These are phyloP conservation scores for Raffaelea ambrosiae DNA, from an alignment of 2,329 filamentous ascomycete genomes.

Conservation along the genomic window DNA sequence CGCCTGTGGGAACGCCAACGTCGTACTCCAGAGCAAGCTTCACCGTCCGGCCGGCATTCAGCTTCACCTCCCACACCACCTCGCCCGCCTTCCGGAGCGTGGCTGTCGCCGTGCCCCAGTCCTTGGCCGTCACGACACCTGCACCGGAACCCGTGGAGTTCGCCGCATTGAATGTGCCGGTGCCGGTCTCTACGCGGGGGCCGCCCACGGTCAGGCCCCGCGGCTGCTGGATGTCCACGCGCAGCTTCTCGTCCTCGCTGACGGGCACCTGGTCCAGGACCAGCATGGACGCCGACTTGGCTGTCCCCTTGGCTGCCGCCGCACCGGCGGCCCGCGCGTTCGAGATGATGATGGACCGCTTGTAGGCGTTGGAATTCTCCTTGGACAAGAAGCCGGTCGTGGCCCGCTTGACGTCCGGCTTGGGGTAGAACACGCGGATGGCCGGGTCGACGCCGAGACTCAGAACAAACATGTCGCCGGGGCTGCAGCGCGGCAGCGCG, in stretches of 20 bases:
- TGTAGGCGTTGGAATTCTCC: constrained; percentile 42
- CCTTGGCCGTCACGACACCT: constrained; percentile 21
- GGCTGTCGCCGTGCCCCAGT: constrained; percentile 48
- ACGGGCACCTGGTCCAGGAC: constrained; percentile 54
- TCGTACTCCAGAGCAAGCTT: constrained; percentile 54
- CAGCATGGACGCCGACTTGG: constrained; percentile 33
- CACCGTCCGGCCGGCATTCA: constrained; percentile 49
- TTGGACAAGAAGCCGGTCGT: constrained; percentile 45
- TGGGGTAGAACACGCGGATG: constrained; percentile 46
- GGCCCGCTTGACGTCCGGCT: constrained; percentile 43
- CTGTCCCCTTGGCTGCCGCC: too few relatives aligned
- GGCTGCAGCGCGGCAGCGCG: constrained; percentile 43
- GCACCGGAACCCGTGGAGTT: neutral
- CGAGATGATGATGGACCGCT: constrained; percentile 36
- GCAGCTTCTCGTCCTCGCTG: constrained; percentile 50
- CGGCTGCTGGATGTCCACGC: constrained; percentile 41
- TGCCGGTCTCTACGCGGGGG: constrained; percentile 19
- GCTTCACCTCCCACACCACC: constrained; percentile 47
- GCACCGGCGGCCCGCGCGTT: constrained; percentile 36
- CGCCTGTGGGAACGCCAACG: constrained; percentile 44
- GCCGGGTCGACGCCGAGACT: constrained; percentile 52
- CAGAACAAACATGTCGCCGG: constrained; percentile 44
- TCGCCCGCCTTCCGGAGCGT: constrained; percentile 48
- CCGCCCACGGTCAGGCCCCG: constrained; percentile 34
- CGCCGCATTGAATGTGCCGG: neutral